phyloP scores from a whole-genome alignment of 345 rosid species.

The Hypericum perforatum region DNA sequence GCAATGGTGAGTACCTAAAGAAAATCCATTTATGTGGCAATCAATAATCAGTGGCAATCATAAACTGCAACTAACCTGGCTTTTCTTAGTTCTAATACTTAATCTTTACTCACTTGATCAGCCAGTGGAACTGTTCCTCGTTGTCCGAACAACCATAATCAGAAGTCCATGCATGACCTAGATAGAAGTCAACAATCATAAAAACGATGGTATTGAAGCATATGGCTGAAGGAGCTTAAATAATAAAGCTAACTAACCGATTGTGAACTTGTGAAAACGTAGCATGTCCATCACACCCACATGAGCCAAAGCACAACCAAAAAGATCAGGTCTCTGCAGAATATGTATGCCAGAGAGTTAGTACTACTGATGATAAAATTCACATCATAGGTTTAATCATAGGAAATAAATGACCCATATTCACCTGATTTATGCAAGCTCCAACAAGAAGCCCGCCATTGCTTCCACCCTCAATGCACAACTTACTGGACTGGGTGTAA shows the following conservation, averaged over 20 bases:
- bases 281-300: slow-evolving; percentile 99
- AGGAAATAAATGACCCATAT: slow-evolving; percentile 5
- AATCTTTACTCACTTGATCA: slow-evolving; percentile 51
- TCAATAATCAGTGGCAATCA: no score
- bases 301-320: slow-evolving; percentile 95
- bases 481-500: slow-evolving; percentile 57
- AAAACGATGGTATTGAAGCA: slow-evolving; percentile 5
- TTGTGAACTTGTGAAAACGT: slow-evolving; percentile 85
- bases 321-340: slow-evolving; percentile 88
- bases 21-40: not conserved
- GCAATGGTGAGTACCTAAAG: slow-evolving; percentile 82
- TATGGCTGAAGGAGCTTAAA: not conserved
- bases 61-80: not conserved
- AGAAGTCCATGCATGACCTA: slow-evolving; percentile 93
- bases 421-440: slow-evolving; percentile 92
- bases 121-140: slow-evolving; percentile 86
- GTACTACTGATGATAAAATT: slow-evolving; percentile 3
- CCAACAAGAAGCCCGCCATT: slow-evolving; percentile 94
- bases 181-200: slow-evolving; percentile 13
- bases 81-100: not conserved
- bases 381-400: slow-evolving; percentile 3
- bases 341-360: not conserved
- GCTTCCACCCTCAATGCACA: slow-evolving; percentile 93
- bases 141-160: slow-evolving; percentile 85
- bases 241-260: slow-evolving; percentile 40